These are phyloP conservation scores for Conidiobolus incongruus DNA, from an alignment of 371 early-diverging fungal species.

Conservation along the genomic window DNA sequence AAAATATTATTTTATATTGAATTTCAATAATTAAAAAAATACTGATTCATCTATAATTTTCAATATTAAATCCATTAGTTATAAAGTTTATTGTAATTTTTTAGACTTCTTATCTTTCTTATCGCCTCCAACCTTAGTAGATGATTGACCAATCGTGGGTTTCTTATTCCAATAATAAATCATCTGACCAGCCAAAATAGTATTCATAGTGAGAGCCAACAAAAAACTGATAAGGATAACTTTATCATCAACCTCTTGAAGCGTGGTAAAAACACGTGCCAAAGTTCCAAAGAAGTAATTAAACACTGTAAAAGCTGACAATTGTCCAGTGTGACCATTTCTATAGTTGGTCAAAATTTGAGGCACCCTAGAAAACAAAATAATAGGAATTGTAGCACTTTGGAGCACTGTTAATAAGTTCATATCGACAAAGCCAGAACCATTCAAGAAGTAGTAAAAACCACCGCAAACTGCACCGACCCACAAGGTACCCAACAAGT, in stretches of 20 bases:
- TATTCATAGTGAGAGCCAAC: constrained; percentile 47
- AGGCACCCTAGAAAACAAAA: constrained; percentile 56
- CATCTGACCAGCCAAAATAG: constrained; percentile 56
- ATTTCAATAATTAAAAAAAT: no score
- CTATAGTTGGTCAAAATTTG: constrained; percentile 60
- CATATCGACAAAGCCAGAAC: constrained; percentile 16
- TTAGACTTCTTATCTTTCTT: no score
- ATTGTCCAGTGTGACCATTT: constrained; percentile 66
- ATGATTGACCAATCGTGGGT: no score
- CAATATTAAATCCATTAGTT: no score
- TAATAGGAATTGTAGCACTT: constrained; percentile 56
- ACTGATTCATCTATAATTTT: no score
- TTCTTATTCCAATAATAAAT: constrained; percentile 44
- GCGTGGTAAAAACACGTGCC: constrained; percentile 78
- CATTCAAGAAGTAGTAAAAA: constrained; percentile 19
- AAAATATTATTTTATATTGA: no score
- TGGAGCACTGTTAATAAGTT: constrained; percentile 34
- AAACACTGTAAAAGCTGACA: constrained; percentile 68
- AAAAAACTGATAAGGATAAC: constrained; percentile 44
- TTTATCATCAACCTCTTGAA: constrained; percentile 63
- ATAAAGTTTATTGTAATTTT: no score
- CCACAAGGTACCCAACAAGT: constrained; percentile 13
- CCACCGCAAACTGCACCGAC: constrained; percentile 10
- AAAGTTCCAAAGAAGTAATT: constrained; percentile 62
- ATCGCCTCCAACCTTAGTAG: no score